phyloP scores from a whole-genome alignment of 2,329 filamentous ascomycete species.

The Byssoonygena ceratinophila region DNA sequence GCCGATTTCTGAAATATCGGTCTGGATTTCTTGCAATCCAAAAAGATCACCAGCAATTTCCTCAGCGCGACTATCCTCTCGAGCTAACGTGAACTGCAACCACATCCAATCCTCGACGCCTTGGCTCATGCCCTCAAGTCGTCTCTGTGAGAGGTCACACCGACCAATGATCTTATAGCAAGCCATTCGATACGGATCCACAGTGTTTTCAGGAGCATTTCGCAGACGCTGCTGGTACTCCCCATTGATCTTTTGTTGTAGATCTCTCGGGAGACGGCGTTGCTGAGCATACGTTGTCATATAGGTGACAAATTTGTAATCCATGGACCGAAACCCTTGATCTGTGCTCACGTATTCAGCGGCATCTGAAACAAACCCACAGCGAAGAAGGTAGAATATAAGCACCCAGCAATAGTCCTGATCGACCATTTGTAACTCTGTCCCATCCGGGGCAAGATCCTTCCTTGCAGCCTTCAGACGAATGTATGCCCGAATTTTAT shows the following conservation, averaged over 20 bases:
- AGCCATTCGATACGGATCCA: constrained; percentile 91
- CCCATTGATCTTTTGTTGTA: constrained; percentile 78
- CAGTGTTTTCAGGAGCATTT: constrained; percentile 72
- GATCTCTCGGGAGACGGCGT: constrained; percentile 61
- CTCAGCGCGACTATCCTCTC: constrained; percentile 51
- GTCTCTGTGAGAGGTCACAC: constrained; percentile 50
- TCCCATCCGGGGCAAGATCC: constrained; percentile 71
- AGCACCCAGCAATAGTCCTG: constrained; percentile 88
- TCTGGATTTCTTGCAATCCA: constrained; percentile 58
- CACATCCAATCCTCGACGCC: constrained; percentile 58
- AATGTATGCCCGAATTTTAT: constrained; percentile 88
- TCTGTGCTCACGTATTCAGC: constrained; percentile 74
- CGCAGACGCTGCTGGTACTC: constrained; percentile 79
- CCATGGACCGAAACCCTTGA: constrained; percentile 74
- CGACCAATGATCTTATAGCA: constrained; percentile 96
- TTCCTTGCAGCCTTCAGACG: constrained; percentile 68
- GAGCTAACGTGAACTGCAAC: constrained; percentile 53
- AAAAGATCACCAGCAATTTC: constrained; percentile 54
- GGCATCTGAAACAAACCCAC: constrained; percentile 74
- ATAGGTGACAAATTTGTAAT: constrained; percentile 81
- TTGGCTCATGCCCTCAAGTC: constrained; percentile 48
- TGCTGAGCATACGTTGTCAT: constrained; percentile 76
- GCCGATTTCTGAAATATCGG: constrained; percentile 77
- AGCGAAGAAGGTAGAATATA: constrained; percentile 81
- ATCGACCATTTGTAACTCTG: constrained; percentile 66